A percentile compares a stretch with the other conserved stretches of the same genome.
Conservation (phyloP, 371 early-diverging fungal genomes). For the Lichtheimia hyalospora region DNA sequence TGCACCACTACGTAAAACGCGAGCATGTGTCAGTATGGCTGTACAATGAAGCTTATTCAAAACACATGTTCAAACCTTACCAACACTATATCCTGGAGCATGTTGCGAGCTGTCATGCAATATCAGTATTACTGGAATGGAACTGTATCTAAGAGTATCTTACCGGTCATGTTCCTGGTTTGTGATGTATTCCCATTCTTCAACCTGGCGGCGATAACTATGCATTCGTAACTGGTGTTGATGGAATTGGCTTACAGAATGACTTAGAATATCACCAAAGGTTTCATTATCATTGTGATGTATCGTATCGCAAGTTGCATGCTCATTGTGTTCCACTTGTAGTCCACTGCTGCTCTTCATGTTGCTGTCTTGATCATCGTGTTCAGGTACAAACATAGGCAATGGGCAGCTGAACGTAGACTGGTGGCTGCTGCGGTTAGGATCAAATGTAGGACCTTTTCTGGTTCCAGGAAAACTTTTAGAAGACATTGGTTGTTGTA, state of each 20-base stretch:
- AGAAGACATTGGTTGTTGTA: no score
- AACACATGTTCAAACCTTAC: background rate
- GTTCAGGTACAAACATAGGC: no score
- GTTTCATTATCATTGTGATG: background rate
- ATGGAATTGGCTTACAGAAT: background rate
- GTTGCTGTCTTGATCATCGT: no score
- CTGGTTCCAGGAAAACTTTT: no score
- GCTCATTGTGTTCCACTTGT: background rate
- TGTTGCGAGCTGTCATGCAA: background rate
- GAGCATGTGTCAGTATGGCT: no score
- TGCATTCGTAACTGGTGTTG: background rate
- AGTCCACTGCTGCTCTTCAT: no score
- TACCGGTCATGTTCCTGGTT: background rate
- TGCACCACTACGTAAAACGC: constrained; percentile 1
- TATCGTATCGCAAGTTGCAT: background rate
- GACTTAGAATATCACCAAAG: background rate
- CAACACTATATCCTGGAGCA: background rate
- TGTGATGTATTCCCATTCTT: background rate
- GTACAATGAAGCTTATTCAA: background rate
- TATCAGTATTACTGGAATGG: background rate
- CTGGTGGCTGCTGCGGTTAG: no score
- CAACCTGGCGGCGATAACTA: background rate
- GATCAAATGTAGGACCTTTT: no score
- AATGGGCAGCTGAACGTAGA: no score
- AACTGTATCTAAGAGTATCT: background rate